A percentile compares a stretch with the other conserved stretches of the same genome.
Evolutionary conservation across 192 early-diverging fungal genomes (phyloP).

Genomic region (Radiomyces spectabilis): DNA sequence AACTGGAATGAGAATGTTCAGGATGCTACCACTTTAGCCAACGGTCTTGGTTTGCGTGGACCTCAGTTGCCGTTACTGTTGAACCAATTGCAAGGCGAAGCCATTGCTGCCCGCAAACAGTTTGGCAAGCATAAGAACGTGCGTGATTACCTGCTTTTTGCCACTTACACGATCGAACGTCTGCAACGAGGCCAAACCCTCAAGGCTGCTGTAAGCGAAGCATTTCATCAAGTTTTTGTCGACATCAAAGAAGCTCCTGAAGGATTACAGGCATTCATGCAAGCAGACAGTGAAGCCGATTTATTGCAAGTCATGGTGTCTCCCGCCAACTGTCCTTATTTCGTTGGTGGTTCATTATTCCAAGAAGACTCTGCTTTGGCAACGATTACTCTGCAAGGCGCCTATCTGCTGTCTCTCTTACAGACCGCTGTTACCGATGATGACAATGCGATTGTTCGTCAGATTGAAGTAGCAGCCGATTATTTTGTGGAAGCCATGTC

Average conservation of each 20-base stretch:
- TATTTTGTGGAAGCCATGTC: conserved; percentile 49
- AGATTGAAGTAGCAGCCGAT: conserved; percentile 27
- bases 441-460: background rate
- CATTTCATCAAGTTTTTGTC: conserved; percentile 38
- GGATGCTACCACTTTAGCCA: conserved; percentile 41
- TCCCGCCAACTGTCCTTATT: conserved; percentile 33
- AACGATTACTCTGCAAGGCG: conserved; percentile 42
- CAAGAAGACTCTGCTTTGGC: conserved; percentile 51
- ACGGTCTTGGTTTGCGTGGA: conserved; percentile 37
- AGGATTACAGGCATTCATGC: background rate
- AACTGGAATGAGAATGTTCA: conserved; percentile 39
- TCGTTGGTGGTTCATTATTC: conserved; percentile 43
- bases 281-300: background rate
- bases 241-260: conserved; percentile 18
- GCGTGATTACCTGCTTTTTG: conserved; percentile 39
- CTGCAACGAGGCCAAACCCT: conserved; percentile 43
- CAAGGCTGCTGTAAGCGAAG: conserved; percentile 28
- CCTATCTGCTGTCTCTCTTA: conserved; percentile 40
- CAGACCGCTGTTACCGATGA: conserved; percentile 16
- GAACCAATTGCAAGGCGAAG: conserved; percentile 32
- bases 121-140: conserved; percentile 29
- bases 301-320: conserved; percentile 18
- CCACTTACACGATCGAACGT: conserved; percentile 36
- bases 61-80: conserved; percentile 27
- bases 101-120: conserved; percentile 16